Base-by-base conservation (phyloP, 129 eudicot genomes). In the Pulicaria dysenterica region DNA sequence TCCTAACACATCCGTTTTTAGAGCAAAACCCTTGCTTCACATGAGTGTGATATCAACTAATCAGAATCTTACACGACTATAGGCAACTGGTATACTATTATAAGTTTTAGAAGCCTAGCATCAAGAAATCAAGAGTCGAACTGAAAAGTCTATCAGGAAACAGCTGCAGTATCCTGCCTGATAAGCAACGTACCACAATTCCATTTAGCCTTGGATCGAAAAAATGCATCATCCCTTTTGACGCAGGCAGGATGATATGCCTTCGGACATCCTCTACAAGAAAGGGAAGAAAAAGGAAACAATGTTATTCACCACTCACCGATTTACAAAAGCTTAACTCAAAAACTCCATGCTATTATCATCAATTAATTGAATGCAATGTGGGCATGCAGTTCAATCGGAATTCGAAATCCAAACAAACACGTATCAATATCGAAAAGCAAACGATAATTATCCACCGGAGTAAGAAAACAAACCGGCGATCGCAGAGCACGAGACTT, bases 191-290 rank as follows among this genome's bases (percentile, higher is more conserved):
- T 85, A 90, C 96, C 96, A 14, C 95, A 90, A 72, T 79, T 83
- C 96, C 96, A 90, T 53, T 66, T 83, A 19, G 90, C 89, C 43
- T 73, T 85, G 31, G 94, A 83, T 63, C 69, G 80, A 43, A 90
- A 90, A 87, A 87, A 90, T 17, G 88, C 85, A 51, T 87, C 96
- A 13, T 90, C 96, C 31, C 96, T 80, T 78, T 90, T 90, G 16
- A 90, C 85, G 70, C 96, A 90, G 15, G 91, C 77, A 0, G 96
- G 91, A 77, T 90, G 96, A 58, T 90, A 90, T 3, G 96, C 95
- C 91, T 90, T 90, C 13, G 96, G 96, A 77, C 96, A 90, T n/a
- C 83, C 86, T 83, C 94, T 90, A 67, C 73, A 77, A 67, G 54
- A 75, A 61, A 15, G 19, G 11, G 9, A 74, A 14, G 36, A 45